These are phyloP conservation scores for Chrysanthemum makinoi DNA, from an alignment of 129 eudicot species.

Conservation along the genomic window DNA sequence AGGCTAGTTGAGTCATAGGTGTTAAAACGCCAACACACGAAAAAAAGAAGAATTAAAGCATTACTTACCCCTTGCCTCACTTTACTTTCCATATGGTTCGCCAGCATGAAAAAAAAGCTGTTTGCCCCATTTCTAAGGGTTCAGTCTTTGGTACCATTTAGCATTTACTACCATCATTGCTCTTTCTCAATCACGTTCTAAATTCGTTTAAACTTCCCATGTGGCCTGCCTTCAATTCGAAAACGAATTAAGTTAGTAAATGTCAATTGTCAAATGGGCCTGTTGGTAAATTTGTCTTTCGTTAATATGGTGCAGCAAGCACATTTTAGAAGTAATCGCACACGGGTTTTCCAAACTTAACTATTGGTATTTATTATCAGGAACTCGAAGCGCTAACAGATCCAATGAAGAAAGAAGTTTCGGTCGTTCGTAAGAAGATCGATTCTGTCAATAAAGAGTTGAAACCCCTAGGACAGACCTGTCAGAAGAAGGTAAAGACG, in stretches of 20 bases:
- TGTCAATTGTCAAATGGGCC: neutral
- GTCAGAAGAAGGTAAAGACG: constrained; percentile 80
- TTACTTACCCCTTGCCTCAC: neutral
- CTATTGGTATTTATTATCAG: constrained; percentile 31
- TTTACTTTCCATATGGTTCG: neutral
- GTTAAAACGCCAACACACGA: neutral
- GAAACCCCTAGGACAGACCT: constrained; percentile 78
- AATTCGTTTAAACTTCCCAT: constrained; percentile 4
- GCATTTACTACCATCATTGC: constrained; percentile 28
- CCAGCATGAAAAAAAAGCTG: neutral
- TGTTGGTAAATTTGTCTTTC: neutral
- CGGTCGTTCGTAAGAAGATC: constrained; percentile 80
- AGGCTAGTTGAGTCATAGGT: constrained; percentile 11
- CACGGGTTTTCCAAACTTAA: neutral
- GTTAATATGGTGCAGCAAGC: neutral
- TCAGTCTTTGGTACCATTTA: constrained; percentile 24
- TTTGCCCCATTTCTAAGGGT: constrained; percentile 18
- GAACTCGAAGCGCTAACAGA: constrained; percentile 85
- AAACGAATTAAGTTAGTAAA: neutral
- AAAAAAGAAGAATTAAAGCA: neutral
- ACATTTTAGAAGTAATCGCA: no score
- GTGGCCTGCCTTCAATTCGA: constrained; percentile 1
- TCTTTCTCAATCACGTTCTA: constrained; percentile 13
- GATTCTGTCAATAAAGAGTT: constrained; percentile 84
- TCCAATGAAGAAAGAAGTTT: constrained; percentile 93